Evolutionary conservation across 805 yeast species (phyloP).

Genomic region (Zygosaccharomyces kombuchaensis): DNA sequence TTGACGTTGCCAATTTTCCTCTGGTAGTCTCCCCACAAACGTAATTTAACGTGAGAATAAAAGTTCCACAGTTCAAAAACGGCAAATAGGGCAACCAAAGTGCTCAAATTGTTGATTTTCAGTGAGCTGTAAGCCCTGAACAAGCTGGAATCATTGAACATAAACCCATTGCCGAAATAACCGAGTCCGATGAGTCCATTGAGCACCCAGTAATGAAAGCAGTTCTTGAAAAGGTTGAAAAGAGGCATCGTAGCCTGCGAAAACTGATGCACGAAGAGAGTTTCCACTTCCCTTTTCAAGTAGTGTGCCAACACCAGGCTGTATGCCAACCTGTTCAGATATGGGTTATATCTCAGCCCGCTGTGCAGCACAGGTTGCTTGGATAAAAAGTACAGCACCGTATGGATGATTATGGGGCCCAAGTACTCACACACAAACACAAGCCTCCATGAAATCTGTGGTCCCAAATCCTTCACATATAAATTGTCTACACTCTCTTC

Average conservation of each 20-base stretch:
- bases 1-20: constrained; percentile 34
- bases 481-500: constrained; percentile 42
- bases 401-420: constrained; percentile 84
- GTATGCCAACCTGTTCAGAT: constrained; percentile 33
- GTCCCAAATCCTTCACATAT: constrained; percentile 83
- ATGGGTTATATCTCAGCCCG: constrained; percentile 18
- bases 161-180: constrained; percentile 50
- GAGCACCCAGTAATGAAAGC: constrained; percentile 88
- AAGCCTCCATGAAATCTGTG: constrained; percentile 86
- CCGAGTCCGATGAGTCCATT: constrained; percentile 57
- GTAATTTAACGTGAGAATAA: constrained; percentile 63
- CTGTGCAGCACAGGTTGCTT: constrained; percentile 9
- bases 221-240: constrained; percentile 80
- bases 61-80: constrained; percentile 70
- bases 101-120: constrained; percentile 18
- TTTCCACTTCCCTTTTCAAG: constrained; percentile 83
- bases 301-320: constrained; percentile 66
- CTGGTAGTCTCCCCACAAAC: constrained; percentile 41
- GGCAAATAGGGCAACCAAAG: constrained; percentile 44
- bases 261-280: constrained; percentile 77
- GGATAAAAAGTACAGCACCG: constrained; percentile 51
- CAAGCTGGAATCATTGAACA: constrained; percentile 18
- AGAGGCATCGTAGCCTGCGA: constrained; percentile 91
- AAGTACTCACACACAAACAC: constrained; percentile 86
- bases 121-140: constrained; percentile 16